A percentile compares a stretch with the other conserved stretches of the same genome.
phyloP scores from a whole-genome alignment of 1,284 basidiomycete species.

The Tilletiopsis washingtonensis region DNA sequence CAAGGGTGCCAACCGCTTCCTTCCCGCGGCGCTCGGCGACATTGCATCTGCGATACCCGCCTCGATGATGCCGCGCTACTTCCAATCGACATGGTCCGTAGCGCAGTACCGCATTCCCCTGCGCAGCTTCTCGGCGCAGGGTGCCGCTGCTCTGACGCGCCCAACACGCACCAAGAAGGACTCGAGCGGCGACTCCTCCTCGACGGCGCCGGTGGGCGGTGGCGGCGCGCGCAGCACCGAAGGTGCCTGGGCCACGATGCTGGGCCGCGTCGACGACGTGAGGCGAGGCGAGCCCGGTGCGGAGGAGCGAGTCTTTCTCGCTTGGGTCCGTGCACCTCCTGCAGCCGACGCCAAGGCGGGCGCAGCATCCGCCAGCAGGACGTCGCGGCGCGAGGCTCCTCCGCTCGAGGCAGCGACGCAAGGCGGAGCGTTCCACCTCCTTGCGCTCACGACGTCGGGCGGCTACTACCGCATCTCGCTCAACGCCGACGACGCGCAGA shows the following conservation, averaged over 20 bases:
- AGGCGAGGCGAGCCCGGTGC: slow-evolving; percentile 29
- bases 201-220: neutral
- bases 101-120: slow-evolving; percentile 35
- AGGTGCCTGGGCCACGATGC: slow-evolving; percentile 36
- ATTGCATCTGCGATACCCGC: slow-evolving; percentile 24
- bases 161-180: neutral
- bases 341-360: too few species aligned
- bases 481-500: neutral
- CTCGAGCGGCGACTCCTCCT: too few species aligned
- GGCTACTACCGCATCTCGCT: slow-evolving; percentile 34
- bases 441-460: slow-evolving; percentile 35
- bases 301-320: slow-evolving; percentile 32
- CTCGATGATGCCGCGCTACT: slow-evolving; percentile 29
- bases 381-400: too few species aligned
- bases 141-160: neutral
- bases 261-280: slow-evolving; percentile 29
- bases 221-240: slow-evolving; percentile 16
- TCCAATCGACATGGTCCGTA: slow-evolving; percentile 34
- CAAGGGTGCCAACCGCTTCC: slow-evolving; percentile 9
- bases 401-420: neutral
- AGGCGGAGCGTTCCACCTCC: slow-evolving; percentile 9
- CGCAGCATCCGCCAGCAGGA: too few species aligned
- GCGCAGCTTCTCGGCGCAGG: slow-evolving; percentile 13
- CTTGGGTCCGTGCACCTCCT: slow-evolving; percentile 27
- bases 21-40: slow-evolving; percentile 18